Conservation (phyloP, 495 filamentous ascomycete genomes). For the Acidiella bohemica region DNA sequence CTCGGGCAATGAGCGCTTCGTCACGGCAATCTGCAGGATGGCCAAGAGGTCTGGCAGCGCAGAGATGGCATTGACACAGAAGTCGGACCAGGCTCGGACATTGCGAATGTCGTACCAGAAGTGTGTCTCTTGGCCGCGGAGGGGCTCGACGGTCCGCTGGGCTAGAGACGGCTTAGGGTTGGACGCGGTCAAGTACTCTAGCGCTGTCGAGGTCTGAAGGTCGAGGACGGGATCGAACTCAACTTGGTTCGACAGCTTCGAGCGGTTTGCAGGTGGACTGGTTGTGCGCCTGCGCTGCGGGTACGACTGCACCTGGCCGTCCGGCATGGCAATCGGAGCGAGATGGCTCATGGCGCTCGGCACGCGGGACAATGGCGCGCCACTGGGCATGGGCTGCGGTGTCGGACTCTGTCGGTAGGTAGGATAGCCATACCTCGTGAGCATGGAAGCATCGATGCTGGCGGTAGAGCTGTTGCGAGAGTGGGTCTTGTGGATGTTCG, state of each 20-base stretch:
- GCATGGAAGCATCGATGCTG: constrained; percentile 49
- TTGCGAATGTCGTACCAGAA: constrained; percentile 95
- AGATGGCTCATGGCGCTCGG: constrained; percentile 23
- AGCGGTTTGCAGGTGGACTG: constrained; percentile 31
- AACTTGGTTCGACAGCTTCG: constrained; percentile 33
- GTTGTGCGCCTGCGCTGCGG: constrained; percentile 20
- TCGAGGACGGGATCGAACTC: constrained; percentile 14
- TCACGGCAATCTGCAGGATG: constrained; percentile 60
- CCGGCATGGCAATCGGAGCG: constrained; percentile 18
- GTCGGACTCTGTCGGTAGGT: constrained; percentile 52
- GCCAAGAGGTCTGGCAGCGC: constrained; percentile 56
- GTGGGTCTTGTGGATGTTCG: constrained; percentile 33
- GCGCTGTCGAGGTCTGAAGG: constrained; percentile 49
- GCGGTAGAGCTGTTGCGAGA: constrained; percentile 41
- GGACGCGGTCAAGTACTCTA: constrained; percentile 61
- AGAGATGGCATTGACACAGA: constrained; percentile 58
- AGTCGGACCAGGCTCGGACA: constrained; percentile 65
- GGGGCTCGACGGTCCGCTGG: constrained; percentile 54
- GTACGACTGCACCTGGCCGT: constrained; percentile 20
- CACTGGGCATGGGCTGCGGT: constrained; percentile 41
- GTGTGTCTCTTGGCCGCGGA: constrained; percentile 59
- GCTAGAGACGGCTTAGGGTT: constrained; percentile 76
- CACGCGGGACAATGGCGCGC: constrained; percentile 13
- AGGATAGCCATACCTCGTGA: constrained; percentile 62
- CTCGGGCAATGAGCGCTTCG: constrained; percentile 47